These are phyloP conservation scores for Strombidium stylifer DNA, from an alignment of 73 alveolate species.

Conservation along the genomic window DNA sequence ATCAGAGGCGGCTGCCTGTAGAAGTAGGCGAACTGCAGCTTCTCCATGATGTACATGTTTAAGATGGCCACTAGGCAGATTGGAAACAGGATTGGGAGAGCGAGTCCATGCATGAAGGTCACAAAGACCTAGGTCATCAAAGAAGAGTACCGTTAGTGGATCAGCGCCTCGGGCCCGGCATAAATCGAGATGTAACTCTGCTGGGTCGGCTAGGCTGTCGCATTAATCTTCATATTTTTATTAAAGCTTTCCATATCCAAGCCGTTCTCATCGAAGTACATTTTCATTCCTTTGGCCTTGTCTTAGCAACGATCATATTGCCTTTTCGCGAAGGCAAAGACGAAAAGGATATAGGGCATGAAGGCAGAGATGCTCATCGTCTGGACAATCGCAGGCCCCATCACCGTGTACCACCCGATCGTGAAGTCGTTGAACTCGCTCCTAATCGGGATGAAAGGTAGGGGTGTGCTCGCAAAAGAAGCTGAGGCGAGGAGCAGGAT, in stretches of 20 bases:
- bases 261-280: conserved; percentile 13
- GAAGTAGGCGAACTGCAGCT: conserved; percentile 29
- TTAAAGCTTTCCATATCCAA: too few species aligned
- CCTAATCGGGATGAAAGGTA: background rate
- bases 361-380: conserved; percentile 45
- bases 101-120: conserved; percentile 48
- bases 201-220: too few species aligned
- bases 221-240: too few species aligned
- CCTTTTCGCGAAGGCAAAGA: background rate
- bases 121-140: conserved; percentile 17
- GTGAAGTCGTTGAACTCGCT: conserved; percentile 40
- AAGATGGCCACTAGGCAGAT: conserved; percentile 26
- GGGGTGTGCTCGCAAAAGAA: conserved; percentile 32
- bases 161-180: conserved; percentile 49
- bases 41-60: conserved; percentile 30
- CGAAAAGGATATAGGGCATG: conserved; percentile 38
- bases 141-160: conserved; percentile 26
- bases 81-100: conserved; percentile 52
- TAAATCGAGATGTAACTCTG: conserved; percentile 41
- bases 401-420: conserved; percentile 40
- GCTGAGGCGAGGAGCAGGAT: conserved; percentile 35
- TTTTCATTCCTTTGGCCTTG: conserved; percentile 5
- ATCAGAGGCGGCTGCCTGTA: conserved; percentile 52
- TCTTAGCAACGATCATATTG: conserved; percentile 7
- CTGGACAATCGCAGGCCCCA: conserved; percentile 29